phyloP scores from a whole-genome alignment of 1,284 basidiomycete genomes.

The Phaffia rhodozyma region DNA sequence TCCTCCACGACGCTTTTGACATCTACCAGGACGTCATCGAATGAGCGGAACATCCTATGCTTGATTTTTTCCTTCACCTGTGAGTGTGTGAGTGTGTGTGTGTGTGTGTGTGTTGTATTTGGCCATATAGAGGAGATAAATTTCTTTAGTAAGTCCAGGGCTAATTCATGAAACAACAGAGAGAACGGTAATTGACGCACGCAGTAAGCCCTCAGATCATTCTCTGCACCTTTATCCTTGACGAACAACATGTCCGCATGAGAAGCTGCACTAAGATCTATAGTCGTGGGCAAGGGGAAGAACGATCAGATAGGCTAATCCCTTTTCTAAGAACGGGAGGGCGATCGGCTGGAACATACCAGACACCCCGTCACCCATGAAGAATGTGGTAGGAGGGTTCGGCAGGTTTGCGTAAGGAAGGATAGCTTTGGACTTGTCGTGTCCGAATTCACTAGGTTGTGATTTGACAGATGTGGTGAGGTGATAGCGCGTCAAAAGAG shows the following conservation, averaged over 20 bases:
- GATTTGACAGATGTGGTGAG: background rate
- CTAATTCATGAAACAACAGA: background rate
- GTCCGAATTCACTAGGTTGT: conserved; percentile 57
- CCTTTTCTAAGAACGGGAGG: conserved; percentile 11
- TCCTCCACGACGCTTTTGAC: conserved; percentile 54
- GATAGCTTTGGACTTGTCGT: conserved; percentile 87
- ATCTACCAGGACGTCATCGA: conserved; percentile 36
- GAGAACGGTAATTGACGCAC: conserved; percentile 19
- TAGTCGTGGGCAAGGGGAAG: background rate
- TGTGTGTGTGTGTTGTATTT: no score
- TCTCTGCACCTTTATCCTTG: conserved; percentile 68
- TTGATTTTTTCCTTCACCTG: conserved; percentile 46
- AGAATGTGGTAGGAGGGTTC: conserved; percentile 68
- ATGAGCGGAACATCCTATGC: conserved; percentile 56
- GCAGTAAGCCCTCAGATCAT: conserved; percentile 74
- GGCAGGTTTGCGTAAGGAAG: conserved; percentile 64
- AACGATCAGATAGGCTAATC: background rate
- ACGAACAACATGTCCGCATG: conserved; percentile 86
- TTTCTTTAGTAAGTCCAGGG: conserved; percentile 33
- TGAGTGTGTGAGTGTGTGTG: no score
- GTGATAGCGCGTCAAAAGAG: background rate
- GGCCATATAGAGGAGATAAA: conserved; percentile 24
- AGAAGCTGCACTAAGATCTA: conserved; percentile 76
- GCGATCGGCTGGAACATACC: conserved; percentile 40
- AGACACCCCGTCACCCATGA: conserved; percentile 90